A percentile compares a stretch with the other conserved stretches of the same genome.
Evolutionary conservation across 192 early-diverging fungal genomes (phyloP).

Genomic region (Coemansia sp.): DNA sequence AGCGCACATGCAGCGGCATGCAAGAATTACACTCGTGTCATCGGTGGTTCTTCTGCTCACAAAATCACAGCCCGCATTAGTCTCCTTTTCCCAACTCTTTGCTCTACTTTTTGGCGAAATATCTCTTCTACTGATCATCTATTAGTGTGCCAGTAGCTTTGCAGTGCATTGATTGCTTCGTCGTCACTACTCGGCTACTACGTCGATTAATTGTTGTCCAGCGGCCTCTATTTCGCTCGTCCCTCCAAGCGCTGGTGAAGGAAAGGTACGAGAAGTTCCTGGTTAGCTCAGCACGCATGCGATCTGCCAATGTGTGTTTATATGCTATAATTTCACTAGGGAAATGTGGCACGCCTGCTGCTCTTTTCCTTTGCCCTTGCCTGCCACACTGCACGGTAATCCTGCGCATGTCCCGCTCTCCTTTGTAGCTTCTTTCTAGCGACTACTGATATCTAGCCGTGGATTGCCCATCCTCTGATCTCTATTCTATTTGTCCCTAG

Average conservation of each 20-base stretch:
- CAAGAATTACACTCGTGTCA: neutral
- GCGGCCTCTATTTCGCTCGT: neutral
- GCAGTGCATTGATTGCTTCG: neutral
- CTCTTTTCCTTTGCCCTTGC: neutral
- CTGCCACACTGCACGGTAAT: neutral
- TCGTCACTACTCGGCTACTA: constrained; percentile 4
- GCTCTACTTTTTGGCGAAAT: neutral
- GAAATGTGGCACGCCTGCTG: neutral
- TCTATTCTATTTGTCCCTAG: neutral
- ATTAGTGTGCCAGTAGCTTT: neutral
- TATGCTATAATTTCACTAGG: neutral
- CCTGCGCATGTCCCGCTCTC: neutral
- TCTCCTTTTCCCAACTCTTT: neutral
- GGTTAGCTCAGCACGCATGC: neutral
- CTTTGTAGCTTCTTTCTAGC: constrained; percentile 5
- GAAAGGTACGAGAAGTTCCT: neutral
- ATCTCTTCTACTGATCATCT: neutral
- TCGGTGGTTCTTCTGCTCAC: neutral
- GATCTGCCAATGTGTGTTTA: neutral
- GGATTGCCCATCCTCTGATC: constrained; percentile 2
- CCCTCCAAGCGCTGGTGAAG: neutral
- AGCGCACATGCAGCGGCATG: neutral
- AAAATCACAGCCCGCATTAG: neutral
- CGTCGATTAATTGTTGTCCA: neutral
- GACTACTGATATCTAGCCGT: constrained; percentile 1